Conservation (phyloP, 139 green algal species). For the Chlamydomonas sphaeroides region DNA sequence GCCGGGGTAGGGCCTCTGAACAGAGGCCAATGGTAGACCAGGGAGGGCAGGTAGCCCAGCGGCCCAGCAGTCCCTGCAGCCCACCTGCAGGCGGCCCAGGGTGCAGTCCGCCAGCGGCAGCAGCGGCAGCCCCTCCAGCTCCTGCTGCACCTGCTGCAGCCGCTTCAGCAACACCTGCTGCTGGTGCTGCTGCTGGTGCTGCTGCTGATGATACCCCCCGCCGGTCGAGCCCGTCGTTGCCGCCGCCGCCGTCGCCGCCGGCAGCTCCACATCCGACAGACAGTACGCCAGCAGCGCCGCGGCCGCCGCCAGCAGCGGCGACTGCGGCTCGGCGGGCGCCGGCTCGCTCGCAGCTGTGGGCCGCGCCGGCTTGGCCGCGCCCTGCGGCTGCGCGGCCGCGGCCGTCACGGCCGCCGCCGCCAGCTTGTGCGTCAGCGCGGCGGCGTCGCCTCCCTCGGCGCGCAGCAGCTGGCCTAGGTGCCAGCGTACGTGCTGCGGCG, state of each 20-base stretch:
- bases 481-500: conserved; percentile 6
- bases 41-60: no score
- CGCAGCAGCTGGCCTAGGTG: conserved; percentile 37
- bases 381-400: not conserved
- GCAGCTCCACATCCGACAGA: conserved; percentile 60
- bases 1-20: no score
- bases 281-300: conserved; percentile 68
- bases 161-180: not conserved
- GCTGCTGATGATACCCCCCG: not conserved
- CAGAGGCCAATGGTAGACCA: no score
- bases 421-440: not conserved
- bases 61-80: no score
- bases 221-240: not conserved
- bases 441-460: conserved; percentile 7
- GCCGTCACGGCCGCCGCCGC: not conserved
- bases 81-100: conserved; percentile 40
- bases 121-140: conserved; percentile 70
- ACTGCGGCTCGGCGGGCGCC: not conserved
- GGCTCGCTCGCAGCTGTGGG: not conserved
- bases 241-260: not conserved
- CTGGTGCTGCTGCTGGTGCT: not conserved
- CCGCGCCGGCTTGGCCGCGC: not conserved
- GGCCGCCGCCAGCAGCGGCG: conserved; percentile 11
- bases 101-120: conserved; percentile 61
- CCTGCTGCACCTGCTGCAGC: conserved; percentile 21